phyloP scores from a whole-genome alignment of 495 filamentous ascomycete genomes.

The Wilcoxina mikolae region DNA sequence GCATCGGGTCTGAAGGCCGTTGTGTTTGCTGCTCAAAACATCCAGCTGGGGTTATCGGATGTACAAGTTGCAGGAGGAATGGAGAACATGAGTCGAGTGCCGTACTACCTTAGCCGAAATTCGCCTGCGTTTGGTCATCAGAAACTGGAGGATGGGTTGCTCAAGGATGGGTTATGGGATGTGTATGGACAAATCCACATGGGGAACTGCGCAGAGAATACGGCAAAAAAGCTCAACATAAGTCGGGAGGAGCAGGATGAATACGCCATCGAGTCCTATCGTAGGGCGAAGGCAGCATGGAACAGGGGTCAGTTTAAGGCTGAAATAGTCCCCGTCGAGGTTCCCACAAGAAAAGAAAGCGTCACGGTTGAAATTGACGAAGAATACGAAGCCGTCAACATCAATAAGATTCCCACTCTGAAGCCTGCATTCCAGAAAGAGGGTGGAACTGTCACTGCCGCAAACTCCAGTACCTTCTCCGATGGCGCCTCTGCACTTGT shows the following conservation, averaged over 20 bases:
- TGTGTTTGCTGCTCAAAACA: constrained; percentile 76
- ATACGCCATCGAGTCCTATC: constrained; percentile 77
- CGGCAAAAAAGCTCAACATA: constrained; percentile 72
- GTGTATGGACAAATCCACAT: constrained; percentile 95
- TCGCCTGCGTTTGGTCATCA: constrained; percentile 73
- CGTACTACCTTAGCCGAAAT: constrained; percentile 72
- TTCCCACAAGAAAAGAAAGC: constrained; percentile 71
- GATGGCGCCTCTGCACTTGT: constrained; percentile 91
- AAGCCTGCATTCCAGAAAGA: constrained; percentile 83
- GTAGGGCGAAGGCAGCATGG: constrained; percentile 86
- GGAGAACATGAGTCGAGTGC: constrained; percentile 92
- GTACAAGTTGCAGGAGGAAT: constrained; percentile 87
- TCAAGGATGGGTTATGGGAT: constrained; percentile 92
- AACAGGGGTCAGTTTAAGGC: constrained; percentile 60
- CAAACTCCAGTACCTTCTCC: constrained; percentile 82
- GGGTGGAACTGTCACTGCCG: constrained; percentile 85
- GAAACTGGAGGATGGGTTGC: constrained; percentile 74
- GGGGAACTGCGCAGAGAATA: constrained; percentile 94
- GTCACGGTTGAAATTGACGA: constrained; percentile 67
- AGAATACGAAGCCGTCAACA: constrained; percentile 67
- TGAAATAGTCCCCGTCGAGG: constrained; percentile 73
- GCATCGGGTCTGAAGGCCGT: constrained; percentile 89
- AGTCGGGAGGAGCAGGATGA: constrained; percentile 73
- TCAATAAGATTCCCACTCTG: constrained; percentile 68
- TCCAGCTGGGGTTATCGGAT: constrained; percentile 74